Percentiles rank a stretch among this genome's conserved stretches.
These are phyloP conservation scores for Umbelopsis sp. DNA, from an alignment of 192 early-diverging fungal genomes.

Conservation along the genomic window DNA sequence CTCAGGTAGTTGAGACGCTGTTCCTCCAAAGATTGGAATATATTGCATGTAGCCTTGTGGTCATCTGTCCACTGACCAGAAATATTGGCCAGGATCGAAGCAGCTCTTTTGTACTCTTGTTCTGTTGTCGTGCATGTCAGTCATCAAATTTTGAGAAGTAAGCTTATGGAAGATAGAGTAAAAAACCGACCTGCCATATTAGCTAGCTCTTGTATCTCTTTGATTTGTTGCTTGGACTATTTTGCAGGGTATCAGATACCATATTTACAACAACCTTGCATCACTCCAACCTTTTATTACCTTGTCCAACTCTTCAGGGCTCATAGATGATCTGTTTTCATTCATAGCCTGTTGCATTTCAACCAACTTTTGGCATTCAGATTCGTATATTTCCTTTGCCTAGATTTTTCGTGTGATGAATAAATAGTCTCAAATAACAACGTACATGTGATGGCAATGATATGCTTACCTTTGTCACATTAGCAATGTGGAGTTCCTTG, in stretches of 20 bases:
- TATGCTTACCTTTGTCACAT: neutral
- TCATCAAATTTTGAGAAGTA: no score
- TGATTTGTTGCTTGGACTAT: constrained; percentile 10
- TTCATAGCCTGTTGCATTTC: constrained; percentile 1
- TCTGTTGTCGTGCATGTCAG: constrained; percentile 30
- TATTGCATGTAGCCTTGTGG: constrained; percentile 48
- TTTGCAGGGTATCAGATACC: neutral
- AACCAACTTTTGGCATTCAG: constrained; percentile 11
- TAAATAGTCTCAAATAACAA: neutral
- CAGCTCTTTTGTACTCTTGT: constrained; percentile 52
- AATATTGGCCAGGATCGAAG: constrained; percentile 36
- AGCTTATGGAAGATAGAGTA: neutral
- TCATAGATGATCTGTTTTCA: neutral
- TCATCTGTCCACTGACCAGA: constrained; percentile 54
- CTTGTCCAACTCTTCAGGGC: constrained; percentile 2
- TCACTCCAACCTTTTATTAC: neutral
- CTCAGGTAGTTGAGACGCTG: constrained; percentile 69
- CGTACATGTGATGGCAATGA: neutral
- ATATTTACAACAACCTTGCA: neutral
- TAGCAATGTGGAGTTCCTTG: constrained; percentile 4
- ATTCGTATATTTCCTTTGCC: constrained; percentile 16
- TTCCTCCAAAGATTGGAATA: constrained; percentile 68
- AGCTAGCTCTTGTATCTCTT: neutral
- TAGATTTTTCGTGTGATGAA: neutral
- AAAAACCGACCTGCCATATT: neutral